Percentiles rank a stretch among this genome's conserved stretches.
Conservation (phyloP, 1,284 basidiomycete species). For the Apiotrichum sp. region DNA sequence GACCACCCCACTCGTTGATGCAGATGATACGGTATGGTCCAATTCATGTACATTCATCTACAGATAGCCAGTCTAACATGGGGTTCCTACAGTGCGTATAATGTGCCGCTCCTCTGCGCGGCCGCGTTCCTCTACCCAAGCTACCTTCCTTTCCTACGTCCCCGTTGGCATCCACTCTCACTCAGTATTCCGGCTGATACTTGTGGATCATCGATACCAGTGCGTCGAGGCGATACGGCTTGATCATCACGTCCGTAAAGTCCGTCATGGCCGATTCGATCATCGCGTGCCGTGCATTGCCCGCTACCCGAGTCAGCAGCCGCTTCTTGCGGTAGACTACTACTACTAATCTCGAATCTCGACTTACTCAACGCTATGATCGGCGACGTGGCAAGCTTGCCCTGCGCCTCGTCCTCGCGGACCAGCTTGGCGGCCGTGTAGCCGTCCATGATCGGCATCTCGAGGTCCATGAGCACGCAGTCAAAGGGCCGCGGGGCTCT, state of each 20-base stretch:
- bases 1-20: no score
- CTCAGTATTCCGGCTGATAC: no score
- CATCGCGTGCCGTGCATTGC: constrained; percentile 19
- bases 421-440: constrained; percentile 12
- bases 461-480: constrained; percentile 44
- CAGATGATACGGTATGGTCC: no score
- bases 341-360: no score
- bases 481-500: constrained; percentile 22
- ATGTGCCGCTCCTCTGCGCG: no score
- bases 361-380: constrained; percentile 18
- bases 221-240: constrained; percentile 36
- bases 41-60: no score
- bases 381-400: neutral
- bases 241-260: constrained; percentile 37
- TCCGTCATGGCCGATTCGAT: constrained; percentile 23
- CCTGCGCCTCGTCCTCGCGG: constrained; percentile 12
- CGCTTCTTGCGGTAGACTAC: no score
- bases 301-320: constrained; percentile 7
- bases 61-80: no score
- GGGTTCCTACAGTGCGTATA: no score
- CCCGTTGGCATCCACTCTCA: no score
- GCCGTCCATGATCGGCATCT: constrained; percentile 39
- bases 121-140: no score
- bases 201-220: constrained; percentile 25
- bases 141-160: no score